Percentiles rank a stretch among this genome's conserved stretches.
Conservation (phyloP, 2,329 filamentous ascomycete genomes). For the Colletotrichum sublineola region DNA sequence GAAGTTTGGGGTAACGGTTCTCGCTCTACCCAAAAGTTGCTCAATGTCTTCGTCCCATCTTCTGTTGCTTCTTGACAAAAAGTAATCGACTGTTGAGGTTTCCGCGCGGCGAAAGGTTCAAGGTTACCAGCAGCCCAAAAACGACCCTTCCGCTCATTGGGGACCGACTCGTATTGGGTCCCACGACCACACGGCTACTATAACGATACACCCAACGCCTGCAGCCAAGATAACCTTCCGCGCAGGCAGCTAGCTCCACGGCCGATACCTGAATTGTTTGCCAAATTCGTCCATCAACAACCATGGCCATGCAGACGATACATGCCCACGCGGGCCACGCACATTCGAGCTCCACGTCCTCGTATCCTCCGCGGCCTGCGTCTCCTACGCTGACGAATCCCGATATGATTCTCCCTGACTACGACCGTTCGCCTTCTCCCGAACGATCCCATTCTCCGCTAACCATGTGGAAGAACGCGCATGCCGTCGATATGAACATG, state of each 20-base stretch:
- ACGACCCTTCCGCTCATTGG: not conserved
- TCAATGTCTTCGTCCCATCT: conserved; percentile 35
- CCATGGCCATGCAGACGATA: conserved; percentile 51
- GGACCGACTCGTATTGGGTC: conserved; percentile 24
- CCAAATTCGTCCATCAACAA: conserved; percentile 27
- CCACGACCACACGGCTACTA: conserved; percentile 30
- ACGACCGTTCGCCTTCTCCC: conserved; percentile 68
- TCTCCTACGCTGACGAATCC: conserved; percentile 93
- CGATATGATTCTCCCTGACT: conserved; percentile 91
- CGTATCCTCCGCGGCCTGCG: conserved; percentile 68
- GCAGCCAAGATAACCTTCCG: conserved; percentile 16
- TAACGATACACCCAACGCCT: conserved; percentile 39
- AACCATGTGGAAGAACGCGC: conserved; percentile 65
- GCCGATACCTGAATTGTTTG: conserved; percentile 19
- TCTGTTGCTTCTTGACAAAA: conserved; percentile 22
- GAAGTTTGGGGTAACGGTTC: conserved; percentile 14
- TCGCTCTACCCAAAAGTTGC: conserved; percentile 24
- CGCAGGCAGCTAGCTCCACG: conserved; percentile 12
- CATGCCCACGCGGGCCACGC: conserved; percentile 39
- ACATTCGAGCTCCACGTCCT: conserved; percentile 46
- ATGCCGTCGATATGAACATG: conserved; percentile 53
- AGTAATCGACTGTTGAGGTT: conserved; percentile 22
- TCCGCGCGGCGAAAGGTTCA: conserved; percentile 23
- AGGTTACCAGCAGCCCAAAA: conserved; percentile 20
- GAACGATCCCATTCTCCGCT: conserved; percentile 65